Evolutionary conservation across 768 basidiomycete species (phyloP).

Genomic region (Agaricus subrufescens): DNA sequence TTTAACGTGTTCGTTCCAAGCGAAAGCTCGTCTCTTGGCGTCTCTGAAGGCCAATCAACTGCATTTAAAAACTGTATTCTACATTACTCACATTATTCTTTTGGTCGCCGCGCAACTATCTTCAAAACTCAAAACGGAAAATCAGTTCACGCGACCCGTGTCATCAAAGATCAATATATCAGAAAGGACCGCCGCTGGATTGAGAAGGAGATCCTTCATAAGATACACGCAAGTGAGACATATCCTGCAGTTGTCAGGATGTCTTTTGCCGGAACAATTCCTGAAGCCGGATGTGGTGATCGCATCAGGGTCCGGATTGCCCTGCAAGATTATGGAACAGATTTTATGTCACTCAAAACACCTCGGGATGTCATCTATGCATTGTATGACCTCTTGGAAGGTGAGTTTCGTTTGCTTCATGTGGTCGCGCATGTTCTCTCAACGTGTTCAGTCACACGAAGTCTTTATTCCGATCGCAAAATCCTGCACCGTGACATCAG

Average conservation of each 20-base stretch:
- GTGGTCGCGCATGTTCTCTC: not conserved
- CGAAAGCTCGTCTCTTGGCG: too few relatives aligned
- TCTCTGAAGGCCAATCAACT: too few relatives aligned
- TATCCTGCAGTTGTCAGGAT: not conserved
- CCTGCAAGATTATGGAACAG: not conserved
- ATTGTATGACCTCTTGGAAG: conserved; percentile 11
- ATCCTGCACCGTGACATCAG: conserved; percentile 10
- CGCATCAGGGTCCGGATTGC: not conserved
- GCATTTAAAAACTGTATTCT: too few relatives aligned
- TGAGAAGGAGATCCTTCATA: not conserved
- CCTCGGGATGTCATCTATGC: not conserved
- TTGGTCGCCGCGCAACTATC: not conserved
- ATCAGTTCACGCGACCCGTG: not conserved
- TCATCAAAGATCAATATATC: conserved; percentile 1
- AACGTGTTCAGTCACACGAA: conserved; percentile 2
- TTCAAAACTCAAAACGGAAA: not conserved
- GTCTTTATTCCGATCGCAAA: conserved; percentile 3
- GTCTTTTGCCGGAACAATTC: not conserved
- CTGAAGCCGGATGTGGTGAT: not conserved
- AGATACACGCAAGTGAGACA: not conserved
- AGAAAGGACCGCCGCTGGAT: not conserved
- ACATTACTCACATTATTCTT: not conserved
- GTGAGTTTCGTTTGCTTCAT: not conserved
- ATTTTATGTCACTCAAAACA: not conserved
- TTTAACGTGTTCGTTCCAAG: not conserved